Base-by-base conservation (phyloP, 345 rosid genomes). In the Rhodamnia rubescens region DNA sequence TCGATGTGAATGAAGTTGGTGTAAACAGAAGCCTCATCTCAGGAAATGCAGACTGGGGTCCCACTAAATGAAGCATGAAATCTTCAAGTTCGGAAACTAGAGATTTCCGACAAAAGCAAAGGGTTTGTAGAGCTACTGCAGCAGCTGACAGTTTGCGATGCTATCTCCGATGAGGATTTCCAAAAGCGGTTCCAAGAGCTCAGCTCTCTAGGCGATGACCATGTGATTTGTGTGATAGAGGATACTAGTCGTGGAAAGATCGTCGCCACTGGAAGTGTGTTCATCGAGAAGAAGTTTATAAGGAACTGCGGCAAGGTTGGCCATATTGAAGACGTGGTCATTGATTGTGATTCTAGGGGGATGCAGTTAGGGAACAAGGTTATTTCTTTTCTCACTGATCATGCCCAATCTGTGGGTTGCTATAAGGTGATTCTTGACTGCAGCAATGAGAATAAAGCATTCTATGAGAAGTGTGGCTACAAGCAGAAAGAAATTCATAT, bases 381-480 rank as follows among this genome's bases (percentile, higher is more conserved):
- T 5, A 59, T 97, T 0, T 92, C 85, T 44, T 94, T 91, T 86
- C 94, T 97, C 4, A 56, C 86, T 1, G 94, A 91, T 83, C 99
- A 96, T 80, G 93, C 94, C 53, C 85, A 56, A 51, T 86, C 93
- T 0, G 88, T 89, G 92, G 97, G 97, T 22, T 96, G 98, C 54
- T 94, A 96, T 64, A 96, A 96, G 93, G 98, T 90, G 88, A 93
- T 94, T 87, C 93, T 94, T 4, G 98, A 96, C 90, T 94, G 96
- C 91, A 90, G 91, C 61, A 51, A 75, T 7, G 97, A 92, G 59
- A 95, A 94, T 83, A 89, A 88, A 86, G 83, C 52, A 44, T 96
- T 95, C 54, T 96, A 95, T 52, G 98, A 95, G 90, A 96, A 92
- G 85, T 95, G 97, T 85, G 98, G 98, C 29, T 91, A 90, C 91